These are phyloP conservation scores for Herpetomonas samuelpessoai DNA, from an alignment of 208 protist species.

Conservation along the genomic window DNA sequence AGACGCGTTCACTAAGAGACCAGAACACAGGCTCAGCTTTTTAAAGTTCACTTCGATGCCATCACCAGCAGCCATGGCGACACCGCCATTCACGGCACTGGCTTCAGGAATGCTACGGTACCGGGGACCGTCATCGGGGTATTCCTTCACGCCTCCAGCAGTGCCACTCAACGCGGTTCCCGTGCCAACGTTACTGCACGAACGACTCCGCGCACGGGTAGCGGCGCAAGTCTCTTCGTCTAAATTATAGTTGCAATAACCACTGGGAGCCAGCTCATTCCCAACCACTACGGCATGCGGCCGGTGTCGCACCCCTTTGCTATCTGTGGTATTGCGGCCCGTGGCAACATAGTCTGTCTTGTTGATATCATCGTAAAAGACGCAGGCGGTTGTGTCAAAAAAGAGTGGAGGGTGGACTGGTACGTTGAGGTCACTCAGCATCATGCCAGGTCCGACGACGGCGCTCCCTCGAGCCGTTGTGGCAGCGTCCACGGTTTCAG, in stretches of 20 bases:
- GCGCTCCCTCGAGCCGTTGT: not conserved
- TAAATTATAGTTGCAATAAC: slow-evolving; percentile 59
- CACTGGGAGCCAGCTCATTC: slow-evolving; percentile 23
- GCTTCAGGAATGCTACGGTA: slow-evolving; percentile 2
- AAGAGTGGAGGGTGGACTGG: slow-evolving; percentile 36
- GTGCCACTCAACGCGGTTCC: too few species aligned
- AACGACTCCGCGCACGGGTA: not conserved
- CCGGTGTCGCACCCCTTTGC: slow-evolving; percentile 47
- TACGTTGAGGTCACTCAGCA: too few species aligned
- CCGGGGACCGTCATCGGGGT: not conserved
- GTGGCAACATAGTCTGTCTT: slow-evolving; percentile 74
- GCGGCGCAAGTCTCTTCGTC: slow-evolving; percentile 10
- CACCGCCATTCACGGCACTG: slow-evolving; percentile 22
- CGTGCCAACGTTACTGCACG: slow-evolving; percentile 2
- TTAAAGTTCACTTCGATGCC: slow-evolving; percentile 56
- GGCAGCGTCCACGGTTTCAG: not conserved
- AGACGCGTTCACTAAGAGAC: slow-evolving; percentile 52
- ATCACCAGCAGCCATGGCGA: slow-evolving; percentile 58
- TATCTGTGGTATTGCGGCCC: slow-evolving; percentile 53
- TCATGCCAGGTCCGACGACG: too few species aligned
- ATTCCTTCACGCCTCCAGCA: not conserved
- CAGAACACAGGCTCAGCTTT: slow-evolving; percentile 38
- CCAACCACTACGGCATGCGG: slow-evolving; percentile 59
- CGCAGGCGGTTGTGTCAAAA: slow-evolving; percentile 75
- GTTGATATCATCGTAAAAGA: slow-evolving; percentile 52